phyloP scores from a whole-genome alignment of 2,329 filamentous ascomycete genomes.

The Echinosphaeria canescens region DNA sequence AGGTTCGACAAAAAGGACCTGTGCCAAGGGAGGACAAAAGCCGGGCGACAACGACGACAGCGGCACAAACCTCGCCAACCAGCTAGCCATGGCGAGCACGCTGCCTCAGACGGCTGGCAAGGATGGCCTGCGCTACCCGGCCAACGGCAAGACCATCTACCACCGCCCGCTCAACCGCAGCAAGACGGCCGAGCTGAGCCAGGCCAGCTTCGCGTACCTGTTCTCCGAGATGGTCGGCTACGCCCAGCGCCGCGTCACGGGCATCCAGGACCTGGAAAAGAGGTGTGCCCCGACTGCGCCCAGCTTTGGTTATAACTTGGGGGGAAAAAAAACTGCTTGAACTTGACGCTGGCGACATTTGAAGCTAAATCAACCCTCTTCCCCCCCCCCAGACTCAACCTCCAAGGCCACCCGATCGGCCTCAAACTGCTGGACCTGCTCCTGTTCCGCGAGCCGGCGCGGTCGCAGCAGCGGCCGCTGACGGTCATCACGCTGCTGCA shows the following conservation, averaged over 20 bases:
- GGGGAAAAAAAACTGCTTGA: too few species aligned
- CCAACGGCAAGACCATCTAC: slow-evolving; percentile 94
- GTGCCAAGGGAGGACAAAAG: too few species aligned
- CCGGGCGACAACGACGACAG: too few species aligned
- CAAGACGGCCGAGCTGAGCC: slow-evolving; percentile 73
- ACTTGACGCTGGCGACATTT: too few species aligned
- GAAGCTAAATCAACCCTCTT: not conserved
- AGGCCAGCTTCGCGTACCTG: slow-evolving; percentile 85
- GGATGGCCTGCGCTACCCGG: slow-evolving; percentile 63
- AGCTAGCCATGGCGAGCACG: slow-evolving; percentile 1
- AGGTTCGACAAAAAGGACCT: too few species aligned
- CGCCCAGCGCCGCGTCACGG: slow-evolving; percentile 74
- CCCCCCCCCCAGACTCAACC: slow-evolving; percentile 44
- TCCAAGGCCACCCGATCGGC: slow-evolving; percentile 83
- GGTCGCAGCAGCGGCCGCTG: slow-evolving; percentile 56
- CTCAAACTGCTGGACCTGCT: slow-evolving; percentile 89
- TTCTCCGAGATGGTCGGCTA: slow-evolving; percentile 96
- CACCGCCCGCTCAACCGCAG: slow-evolving; percentile 83
- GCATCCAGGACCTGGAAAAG: slow-evolving; percentile 85
- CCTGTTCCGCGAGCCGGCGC: slow-evolving; percentile 56
- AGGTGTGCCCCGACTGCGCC: slow-evolving; percentile 30
- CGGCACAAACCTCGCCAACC: too few species aligned
- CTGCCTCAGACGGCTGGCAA: slow-evolving; percentile 5
- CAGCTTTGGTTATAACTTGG: too few species aligned
- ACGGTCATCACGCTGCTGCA: slow-evolving; percentile 82